phyloP scores from a whole-genome alignment of 2,329 filamentous ascomycete genomes.

The Botrytis porri region DNA sequence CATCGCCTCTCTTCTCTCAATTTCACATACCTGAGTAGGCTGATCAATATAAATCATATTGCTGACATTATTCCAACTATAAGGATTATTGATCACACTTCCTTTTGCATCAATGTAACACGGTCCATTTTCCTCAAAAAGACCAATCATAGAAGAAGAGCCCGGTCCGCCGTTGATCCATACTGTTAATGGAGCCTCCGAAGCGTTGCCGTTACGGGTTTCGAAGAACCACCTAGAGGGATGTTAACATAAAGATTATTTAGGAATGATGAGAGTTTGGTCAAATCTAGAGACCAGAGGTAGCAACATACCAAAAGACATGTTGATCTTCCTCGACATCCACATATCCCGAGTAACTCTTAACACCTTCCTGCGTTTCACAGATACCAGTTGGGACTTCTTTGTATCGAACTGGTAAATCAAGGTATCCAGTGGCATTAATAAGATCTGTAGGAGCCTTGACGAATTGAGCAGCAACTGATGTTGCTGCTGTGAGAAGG shows the following conservation, averaged over 20 bases:
- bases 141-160: constrained; percentile 58
- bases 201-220: constrained; percentile 45
- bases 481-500: not conserved
- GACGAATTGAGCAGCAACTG: constrained; percentile 39
- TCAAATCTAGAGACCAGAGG: not conserved
- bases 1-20: not conserved
- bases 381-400: constrained; percentile 47
- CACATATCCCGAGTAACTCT: constrained; percentile 45
- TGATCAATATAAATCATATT: constrained; percentile 47
- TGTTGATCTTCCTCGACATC: constrained; percentile 43
- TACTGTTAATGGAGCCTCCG: constrained; percentile 51
- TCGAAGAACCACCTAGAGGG: constrained; percentile 44
- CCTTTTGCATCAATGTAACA: constrained; percentile 42
- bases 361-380: constrained; percentile 44
- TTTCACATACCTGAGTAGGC: constrained; percentile 28
- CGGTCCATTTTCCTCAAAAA: constrained; percentile 58
- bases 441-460: constrained; percentile 40
- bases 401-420: constrained; percentile 47
- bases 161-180: constrained; percentile 68
- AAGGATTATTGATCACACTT: constrained; percentile 43
- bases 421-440: constrained; percentile 40
- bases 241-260: not conserved
- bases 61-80: constrained; percentile 59
- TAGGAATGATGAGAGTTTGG: not conserved
- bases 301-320: constrained; percentile 39